These are phyloP conservation scores for Magnaporthiopsis rhizophila DNA, from an alignment of 2,329 filamentous ascomycete genomes.

Conservation along the genomic window DNA sequence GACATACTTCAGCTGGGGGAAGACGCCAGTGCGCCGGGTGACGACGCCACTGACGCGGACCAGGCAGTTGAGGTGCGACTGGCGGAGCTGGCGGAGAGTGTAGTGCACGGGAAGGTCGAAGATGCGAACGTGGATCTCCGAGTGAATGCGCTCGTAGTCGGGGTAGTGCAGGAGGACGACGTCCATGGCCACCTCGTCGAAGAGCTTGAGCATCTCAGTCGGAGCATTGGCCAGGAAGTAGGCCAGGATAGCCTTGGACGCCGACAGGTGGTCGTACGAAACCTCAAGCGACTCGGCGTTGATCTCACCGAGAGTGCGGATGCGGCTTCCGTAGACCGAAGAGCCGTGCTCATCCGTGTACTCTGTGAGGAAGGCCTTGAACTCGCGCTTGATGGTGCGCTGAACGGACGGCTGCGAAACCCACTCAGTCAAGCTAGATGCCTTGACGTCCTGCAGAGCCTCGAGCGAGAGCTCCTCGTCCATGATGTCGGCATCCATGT, in stretches of 20 bases:
- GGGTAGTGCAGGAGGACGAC: slow-evolving; percentile 93
- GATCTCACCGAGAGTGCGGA: slow-evolving; percentile 90
- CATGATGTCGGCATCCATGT: slow-evolving; percentile 90
- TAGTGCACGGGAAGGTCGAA: slow-evolving; percentile 91
- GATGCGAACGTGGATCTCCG: slow-evolving; percentile 95
- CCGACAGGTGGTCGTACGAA: slow-evolving; percentile 85
- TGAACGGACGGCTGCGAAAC: slow-evolving; percentile 84
- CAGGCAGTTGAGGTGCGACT: slow-evolving; percentile 91
- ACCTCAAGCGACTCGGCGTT: slow-evolving; percentile 96
- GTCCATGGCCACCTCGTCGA: slow-evolving; percentile 95
- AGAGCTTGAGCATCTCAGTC: slow-evolving; percentile 89
- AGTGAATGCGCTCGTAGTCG: slow-evolving; percentile 94
- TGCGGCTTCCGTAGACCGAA: slow-evolving; percentile 91
- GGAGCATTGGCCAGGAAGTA: slow-evolving; percentile 96
- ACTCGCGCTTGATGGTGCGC: slow-evolving; percentile 88
- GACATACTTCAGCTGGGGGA: slow-evolving; percentile 96
- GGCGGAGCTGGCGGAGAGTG: slow-evolving; percentile 87
- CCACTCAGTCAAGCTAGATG: slow-evolving; percentile 90
- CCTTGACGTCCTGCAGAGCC: slow-evolving; percentile 86
- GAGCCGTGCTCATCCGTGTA: slow-evolving; percentile 84
- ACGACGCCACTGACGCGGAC: slow-evolving; percentile 93
- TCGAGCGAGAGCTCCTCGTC: slow-evolving; percentile 91
- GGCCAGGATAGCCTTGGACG: slow-evolving; percentile 85
- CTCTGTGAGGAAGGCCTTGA: slow-evolving; percentile 94
- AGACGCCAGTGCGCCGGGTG: slow-evolving; percentile 87